These are phyloP conservation scores for Lecanicillium sp. DNA, from an alignment of 2,329 filamentous ascomycete genomes.

Conservation along the genomic window DNA sequence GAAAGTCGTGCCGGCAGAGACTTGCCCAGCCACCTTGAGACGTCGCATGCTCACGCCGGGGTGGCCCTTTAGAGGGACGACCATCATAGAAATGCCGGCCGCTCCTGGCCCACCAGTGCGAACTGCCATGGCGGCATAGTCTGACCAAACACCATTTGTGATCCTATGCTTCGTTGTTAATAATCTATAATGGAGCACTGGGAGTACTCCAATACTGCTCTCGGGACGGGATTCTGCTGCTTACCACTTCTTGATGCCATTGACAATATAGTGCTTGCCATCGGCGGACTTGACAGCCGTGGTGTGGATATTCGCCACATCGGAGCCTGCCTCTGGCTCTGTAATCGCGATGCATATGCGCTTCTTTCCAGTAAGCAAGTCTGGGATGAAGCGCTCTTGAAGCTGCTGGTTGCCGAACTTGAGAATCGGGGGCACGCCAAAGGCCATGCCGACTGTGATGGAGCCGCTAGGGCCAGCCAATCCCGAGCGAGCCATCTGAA, in stretches of 20 bases:
- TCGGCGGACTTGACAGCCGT: constrained; percentile 55
- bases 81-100: constrained; percentile 45
- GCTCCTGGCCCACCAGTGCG: constrained; percentile 47
- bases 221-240: no score
- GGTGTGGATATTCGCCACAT: constrained; percentile 66
- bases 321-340: constrained; percentile 63
- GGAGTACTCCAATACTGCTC: no score
- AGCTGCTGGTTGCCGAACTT: constrained; percentile 58
- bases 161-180: constrained; percentile 30
- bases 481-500: constrained; percentile 56
- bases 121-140: constrained; percentile 55
- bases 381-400: constrained; percentile 60
- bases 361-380: constrained; percentile 58
- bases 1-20: constrained; percentile 53
- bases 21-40: constrained; percentile 57
- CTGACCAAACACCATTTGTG: constrained; percentile 53
- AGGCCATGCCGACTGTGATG: constrained; percentile 65
- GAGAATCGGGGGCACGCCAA: constrained; percentile 63
- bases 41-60: constrained; percentile 19
- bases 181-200: no score
- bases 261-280: constrained; percentile 62
- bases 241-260: constrained; percentile 69
- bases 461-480: constrained; percentile 55
- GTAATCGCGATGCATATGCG: constrained; percentile 71
- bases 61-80: constrained; percentile 36